Percentiles rank a stretch among this genome's conserved stretches.
Conservation (phyloP, 164 flowering plant species). For the Akebia trifoliata region DNA sequence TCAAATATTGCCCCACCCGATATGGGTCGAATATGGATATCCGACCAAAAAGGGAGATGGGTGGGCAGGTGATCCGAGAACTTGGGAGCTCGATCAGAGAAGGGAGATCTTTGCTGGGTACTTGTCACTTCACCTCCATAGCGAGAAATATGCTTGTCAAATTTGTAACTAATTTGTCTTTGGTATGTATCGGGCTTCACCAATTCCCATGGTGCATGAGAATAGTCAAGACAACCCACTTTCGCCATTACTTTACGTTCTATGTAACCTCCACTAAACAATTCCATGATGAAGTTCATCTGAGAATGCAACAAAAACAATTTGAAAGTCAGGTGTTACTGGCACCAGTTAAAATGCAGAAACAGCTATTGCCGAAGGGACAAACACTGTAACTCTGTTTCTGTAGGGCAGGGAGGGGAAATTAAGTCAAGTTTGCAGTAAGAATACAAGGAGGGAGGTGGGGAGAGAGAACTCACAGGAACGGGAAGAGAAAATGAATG, state of each 20-base stretch:
- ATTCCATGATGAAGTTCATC: conserved; percentile 59
- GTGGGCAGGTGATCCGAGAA: conserved; percentile 63
- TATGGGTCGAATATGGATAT: conserved; percentile 73
- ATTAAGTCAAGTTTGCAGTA: too few relatives aligned
- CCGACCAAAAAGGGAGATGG: conserved; percentile 65
- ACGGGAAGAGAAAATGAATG: conserved; percentile 52
- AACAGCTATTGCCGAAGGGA: too few relatives aligned
- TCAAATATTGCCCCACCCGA: conserved; percentile 72
- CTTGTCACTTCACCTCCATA: conserved; percentile 86
- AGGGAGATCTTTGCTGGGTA: conserved; percentile 69
- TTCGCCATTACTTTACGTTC: conserved; percentile 75
- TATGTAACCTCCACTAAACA: conserved; percentile 70
- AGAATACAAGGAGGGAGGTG: conserved; percentile 12
- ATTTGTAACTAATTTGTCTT: conserved; percentile 71
- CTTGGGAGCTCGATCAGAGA: conserved; percentile 67
- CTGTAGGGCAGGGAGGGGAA: too few relatives aligned
- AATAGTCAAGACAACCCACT: conserved; percentile 70
- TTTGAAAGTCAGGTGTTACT: not conserved
- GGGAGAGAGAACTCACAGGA: conserved; percentile 58
- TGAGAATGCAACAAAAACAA: conserved; percentile 18
- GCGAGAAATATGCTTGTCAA: conserved; percentile 60
- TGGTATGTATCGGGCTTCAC: conserved; percentile 66
- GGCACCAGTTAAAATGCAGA: not conserved
- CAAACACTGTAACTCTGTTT: too few relatives aligned
- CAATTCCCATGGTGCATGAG: conserved; percentile 75